Evolutionary conservation across 306 rosid species (phyloP).

Genomic region (Astragalus membranaceus): DNA sequence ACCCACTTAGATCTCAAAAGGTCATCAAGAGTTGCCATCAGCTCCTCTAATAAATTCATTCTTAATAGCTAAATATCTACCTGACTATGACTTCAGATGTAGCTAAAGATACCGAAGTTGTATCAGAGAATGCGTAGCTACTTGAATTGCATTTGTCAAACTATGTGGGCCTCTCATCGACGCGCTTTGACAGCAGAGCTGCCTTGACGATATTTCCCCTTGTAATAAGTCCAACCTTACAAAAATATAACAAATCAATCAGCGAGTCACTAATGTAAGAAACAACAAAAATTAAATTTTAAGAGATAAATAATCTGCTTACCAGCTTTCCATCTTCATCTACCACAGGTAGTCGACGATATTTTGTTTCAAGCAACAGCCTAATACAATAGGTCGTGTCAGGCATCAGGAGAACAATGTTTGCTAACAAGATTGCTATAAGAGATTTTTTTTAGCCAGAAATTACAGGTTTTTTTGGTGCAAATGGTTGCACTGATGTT

Average conservation of each 20-base stretch:
- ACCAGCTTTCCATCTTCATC: slow-evolving; percentile 80
- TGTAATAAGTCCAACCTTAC: slow-evolving; percentile 81
- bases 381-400: slow-evolving; percentile 28
- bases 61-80: not conserved
- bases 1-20: slow-evolving; percentile 1
- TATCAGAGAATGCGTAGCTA: not conserved
- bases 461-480: too few species aligned
- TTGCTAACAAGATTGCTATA: not conserved
- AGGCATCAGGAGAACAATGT: not conserved
- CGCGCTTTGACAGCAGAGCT: slow-evolving; percentile 74
- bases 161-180: slow-evolving; percentile 24
- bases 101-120: not conserved
- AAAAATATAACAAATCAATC: slow-evolving; percentile 22
- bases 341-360: slow-evolving; percentile 84
- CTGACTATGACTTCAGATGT: not conserved
- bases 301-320: slow-evolving; percentile 15
- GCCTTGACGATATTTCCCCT: slow-evolving; percentile 90
- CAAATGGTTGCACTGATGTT: not conserved
- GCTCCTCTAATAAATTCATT: not conserved
- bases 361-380: slow-evolving; percentile 88
- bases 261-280: slow-evolving; percentile 15
- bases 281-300: not conserved
- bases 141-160: too few species aligned
- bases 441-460: too few species aligned
- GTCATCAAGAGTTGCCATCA: slow-evolving; percentile 24